Evolutionary conservation across 208 protist species (phyloP).

Genomic region (Perkinsela sp.): DNA sequence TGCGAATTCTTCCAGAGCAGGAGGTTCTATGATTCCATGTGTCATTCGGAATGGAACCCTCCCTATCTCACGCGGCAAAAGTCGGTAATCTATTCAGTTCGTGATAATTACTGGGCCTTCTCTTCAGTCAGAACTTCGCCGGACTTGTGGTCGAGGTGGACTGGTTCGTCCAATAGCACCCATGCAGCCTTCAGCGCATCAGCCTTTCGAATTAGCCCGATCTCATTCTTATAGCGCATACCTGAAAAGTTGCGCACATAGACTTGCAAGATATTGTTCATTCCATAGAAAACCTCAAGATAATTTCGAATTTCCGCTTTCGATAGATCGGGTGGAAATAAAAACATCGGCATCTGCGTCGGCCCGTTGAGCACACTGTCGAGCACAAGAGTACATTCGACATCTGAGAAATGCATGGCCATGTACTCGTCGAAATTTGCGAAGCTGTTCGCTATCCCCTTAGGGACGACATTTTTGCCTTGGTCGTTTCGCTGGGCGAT

Average conservation of each 20-base stretch:
- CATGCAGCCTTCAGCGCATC: conserved; percentile 40
- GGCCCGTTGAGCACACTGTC: conserved; percentile 60
- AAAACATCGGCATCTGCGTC: conserved; percentile 33
- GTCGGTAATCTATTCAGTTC: too few relatives aligned
- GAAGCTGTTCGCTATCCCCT: conserved; percentile 26
- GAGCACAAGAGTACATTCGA: conserved; percentile 30
- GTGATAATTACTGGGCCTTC: too few relatives aligned
- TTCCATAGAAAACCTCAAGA: conserved; percentile 40
- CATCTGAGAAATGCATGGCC: conserved; percentile 38
- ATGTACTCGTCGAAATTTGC: conserved; percentile 49
- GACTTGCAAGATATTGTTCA: conserved; percentile 40
- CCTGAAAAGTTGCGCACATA: conserved; percentile 27
- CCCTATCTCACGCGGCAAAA: too few relatives aligned
- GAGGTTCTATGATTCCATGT: too few relatives aligned
- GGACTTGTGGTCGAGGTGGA: conserved; percentile 45
- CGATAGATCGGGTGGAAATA: conserved; percentile 48
- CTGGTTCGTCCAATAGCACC: conserved; percentile 38
- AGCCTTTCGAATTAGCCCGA: conserved; percentile 36
- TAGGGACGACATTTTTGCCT: conserved; percentile 34
- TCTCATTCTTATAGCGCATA: conserved; percentile 46
- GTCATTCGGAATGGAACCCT: too few relatives aligned
- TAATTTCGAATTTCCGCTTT: conserved; percentile 48
- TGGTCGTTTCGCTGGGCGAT: conserved; percentile 35
- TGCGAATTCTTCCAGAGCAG: too few relatives aligned
- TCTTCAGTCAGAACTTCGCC: too few relatives aligned